Base-by-base conservation (phyloP, 106 monocot genomes). In the Allium fistulosum region DNA sequence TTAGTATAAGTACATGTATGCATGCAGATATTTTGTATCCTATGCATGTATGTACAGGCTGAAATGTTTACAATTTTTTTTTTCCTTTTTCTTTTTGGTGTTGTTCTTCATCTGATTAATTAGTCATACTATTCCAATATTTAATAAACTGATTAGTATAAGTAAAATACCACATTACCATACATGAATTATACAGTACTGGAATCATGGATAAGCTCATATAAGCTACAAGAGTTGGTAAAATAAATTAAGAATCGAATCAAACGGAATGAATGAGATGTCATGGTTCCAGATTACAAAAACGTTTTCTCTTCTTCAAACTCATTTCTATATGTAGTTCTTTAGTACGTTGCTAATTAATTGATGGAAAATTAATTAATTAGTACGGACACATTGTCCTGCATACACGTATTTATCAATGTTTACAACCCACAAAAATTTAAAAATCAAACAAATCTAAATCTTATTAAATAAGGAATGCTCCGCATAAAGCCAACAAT, bases 401-500 rank as follows among this genome's bases (percentile, higher is more conserved):
- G 55, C 69, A 22, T 22, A 22, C 22, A 69, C 69, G 46, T 69
- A 57, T 47, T 46, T 57, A 45, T 3, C 17, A 9, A 16, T 10
- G n/a, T 69, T 46, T 69, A 26, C 14, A 15, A 15, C 63, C 15
- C n/a, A 48, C 11, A 16, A 50, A 50, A 10, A n/a, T 48, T 69
- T 69, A n/a, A 56, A 69, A 46, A 46, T n/a, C 27, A 9, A 14
- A 28, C 69, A 69, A 37, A 37, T 37, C 47, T 58, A 46, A 45
- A 27, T 52, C 53, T 67, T 64, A 48, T 64, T 15, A 11, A 58
- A 69, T 26, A 48, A 69, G 9, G 57, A 46, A 58, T 57, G 69
- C 57, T 10, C 45, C 57, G 27, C 57, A 47, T 47, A 17, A 46
- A 58, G 37, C 45, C 10, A 69, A 58, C 67, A 37, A 37, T 37